Percentiles rank a stretch among this genome's conserved stretches.
Conservation (phyloP, 768 basidiomycete genomes). For the Panaeolus papilionaceus region DNA sequence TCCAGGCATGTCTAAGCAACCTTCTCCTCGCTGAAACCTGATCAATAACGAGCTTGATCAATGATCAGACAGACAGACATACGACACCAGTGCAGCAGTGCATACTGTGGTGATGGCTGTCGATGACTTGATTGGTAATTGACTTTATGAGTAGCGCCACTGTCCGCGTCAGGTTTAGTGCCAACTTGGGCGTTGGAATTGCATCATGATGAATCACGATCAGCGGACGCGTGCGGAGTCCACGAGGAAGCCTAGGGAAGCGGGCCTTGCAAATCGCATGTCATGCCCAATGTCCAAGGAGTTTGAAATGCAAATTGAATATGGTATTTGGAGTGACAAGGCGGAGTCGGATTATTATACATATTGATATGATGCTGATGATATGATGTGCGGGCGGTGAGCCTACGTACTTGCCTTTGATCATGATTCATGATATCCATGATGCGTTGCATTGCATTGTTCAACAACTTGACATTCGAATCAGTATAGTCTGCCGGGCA, state of each 20-base stretch:
- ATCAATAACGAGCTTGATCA: no score
- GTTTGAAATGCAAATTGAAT: no score
- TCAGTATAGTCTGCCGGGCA: not conserved
- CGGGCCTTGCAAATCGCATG: no score
- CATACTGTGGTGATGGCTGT: not conserved
- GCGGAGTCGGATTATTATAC: no score
- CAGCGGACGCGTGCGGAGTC: not conserved
- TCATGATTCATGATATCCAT: not conserved
- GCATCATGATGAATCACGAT: not conserved
- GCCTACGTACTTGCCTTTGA: no score
- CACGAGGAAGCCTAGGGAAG: not conserved
- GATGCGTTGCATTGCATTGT: not conserved
- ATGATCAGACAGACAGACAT: no score
- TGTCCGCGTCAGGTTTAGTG: not conserved
- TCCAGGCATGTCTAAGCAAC: no score
- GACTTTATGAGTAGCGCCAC: not conserved
- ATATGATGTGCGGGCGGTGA: no score
- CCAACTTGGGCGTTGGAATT: not conserved
- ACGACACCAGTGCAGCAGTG: not conserved
- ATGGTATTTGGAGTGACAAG: no score
- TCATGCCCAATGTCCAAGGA: no score
- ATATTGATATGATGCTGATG: no score
- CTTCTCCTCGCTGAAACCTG: no score
- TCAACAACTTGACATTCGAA: not conserved
- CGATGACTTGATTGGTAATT: not conserved